Percentiles rank a stretch among this genome's conserved stretches.
phyloP scores from a whole-genome alignment of 228 moss, liverwort and hornwort genomes.

The Sphagnum fallax region DNA sequence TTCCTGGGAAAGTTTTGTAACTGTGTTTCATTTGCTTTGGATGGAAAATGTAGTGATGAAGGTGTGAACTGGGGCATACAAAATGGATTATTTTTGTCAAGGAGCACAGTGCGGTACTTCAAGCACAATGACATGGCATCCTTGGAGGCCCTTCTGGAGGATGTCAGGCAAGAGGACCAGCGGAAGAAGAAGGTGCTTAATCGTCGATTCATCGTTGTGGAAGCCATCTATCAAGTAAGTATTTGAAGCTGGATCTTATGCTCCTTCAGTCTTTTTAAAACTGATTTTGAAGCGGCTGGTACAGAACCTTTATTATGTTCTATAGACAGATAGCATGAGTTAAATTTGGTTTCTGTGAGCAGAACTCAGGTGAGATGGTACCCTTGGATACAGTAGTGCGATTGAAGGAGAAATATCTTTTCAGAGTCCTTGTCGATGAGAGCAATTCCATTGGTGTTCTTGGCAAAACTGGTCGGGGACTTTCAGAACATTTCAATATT shows the following conservation, averaged over 20 bases:
- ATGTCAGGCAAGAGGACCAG: slow-evolving; percentile 76
- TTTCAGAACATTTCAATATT: slow-evolving; percentile 78
- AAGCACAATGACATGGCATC: slow-evolving; percentile 94
- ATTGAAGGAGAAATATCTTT: slow-evolving; percentile 88
- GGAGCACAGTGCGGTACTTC: slow-evolving; percentile 77
- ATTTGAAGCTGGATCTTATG: neutral
- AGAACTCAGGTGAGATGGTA: slow-evolving; percentile 88
- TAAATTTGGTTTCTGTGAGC: slow-evolving; percentile 14
- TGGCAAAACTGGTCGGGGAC: slow-evolving; percentile 82
- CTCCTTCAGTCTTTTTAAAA: neutral
- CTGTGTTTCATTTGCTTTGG: no score
- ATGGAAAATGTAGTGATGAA: slow-evolving; percentile 56
- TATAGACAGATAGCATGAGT: no score
- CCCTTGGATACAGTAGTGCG: slow-evolving; percentile 71
- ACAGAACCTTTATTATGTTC: no score
- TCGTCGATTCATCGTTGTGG: slow-evolving; percentile 90
- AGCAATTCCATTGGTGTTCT: slow-evolving; percentile 90
- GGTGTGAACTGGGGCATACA: slow-evolving; percentile 96
- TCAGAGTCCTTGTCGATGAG: slow-evolving; percentile 88
- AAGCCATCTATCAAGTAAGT: slow-evolving; percentile 86
- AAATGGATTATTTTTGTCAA: slow-evolving; percentile 80
- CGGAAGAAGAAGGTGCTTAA: slow-evolving; percentile 81
- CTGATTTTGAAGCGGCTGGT: neutral
- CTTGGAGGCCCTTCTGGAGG: slow-evolving; percentile 60
- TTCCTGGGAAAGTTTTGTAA: no score